Evolutionary conservation across 1,284 basidiomycete genomes (phyloP).

Genomic region (Ceratobasidium sp.): DNA sequence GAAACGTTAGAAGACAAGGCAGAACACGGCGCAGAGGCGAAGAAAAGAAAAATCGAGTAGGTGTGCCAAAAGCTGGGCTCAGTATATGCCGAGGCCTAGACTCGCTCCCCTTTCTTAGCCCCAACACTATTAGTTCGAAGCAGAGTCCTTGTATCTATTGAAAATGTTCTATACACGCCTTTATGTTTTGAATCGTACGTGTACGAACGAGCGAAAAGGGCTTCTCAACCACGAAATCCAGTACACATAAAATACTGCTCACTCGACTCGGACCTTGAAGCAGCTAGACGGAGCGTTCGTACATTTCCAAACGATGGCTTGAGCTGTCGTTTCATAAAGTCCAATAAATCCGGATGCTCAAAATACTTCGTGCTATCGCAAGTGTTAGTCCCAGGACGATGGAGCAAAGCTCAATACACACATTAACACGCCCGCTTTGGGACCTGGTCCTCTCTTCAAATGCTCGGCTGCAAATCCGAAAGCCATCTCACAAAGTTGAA

Average conservation of each 20-base stretch:
- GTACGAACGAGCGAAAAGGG: neutral
- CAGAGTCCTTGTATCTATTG: too few relatives aligned
- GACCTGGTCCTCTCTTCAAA: constrained; percentile 58
- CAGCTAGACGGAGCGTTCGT: constrained; percentile 30
- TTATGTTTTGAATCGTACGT: too few relatives aligned
- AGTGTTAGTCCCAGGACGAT: neutral
- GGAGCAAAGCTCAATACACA: constrained; percentile 58
- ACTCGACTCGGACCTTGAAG: constrained; percentile 74
- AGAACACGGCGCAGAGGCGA: neutral
- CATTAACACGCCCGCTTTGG: constrained; percentile 73
- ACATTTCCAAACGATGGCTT: constrained; percentile 69
- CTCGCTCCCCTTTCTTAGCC: too few relatives aligned
- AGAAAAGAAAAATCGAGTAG: neutral
- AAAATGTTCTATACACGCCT: too few relatives aligned
- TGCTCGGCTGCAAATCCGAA: constrained; percentile 70
- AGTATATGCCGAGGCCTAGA: neutral
- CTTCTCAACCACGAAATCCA: constrained; percentile 35
- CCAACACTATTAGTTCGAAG: too few relatives aligned
- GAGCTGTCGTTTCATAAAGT: constrained; percentile 68
- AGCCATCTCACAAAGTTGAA: constrained; percentile 74
- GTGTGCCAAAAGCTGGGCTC: neutral
- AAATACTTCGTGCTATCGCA: constrained; percentile 77
- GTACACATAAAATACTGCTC: constrained; percentile 80
- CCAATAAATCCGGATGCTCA: constrained; percentile 69
- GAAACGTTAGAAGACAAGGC: neutral